Evolutionary conservation across 2,329 filamentous ascomycete species (phyloP), one percentile per base, ranked within the genome.

Genomic region (Ilyonectria robusta): DNA sequence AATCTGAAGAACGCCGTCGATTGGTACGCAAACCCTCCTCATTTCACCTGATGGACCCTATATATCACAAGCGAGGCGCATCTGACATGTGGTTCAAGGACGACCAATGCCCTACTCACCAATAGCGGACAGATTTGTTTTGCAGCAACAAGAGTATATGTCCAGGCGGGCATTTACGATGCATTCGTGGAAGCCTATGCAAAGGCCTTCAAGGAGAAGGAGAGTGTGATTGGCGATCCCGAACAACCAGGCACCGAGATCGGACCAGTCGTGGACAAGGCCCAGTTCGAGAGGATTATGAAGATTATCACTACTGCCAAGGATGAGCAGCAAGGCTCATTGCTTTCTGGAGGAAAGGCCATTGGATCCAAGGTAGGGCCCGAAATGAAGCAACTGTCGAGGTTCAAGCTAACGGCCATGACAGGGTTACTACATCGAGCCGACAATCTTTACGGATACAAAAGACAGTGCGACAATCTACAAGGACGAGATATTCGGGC

Each of bases 1-100:
- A 84, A 92, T 68, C 73, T 92, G 26, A 88, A 89, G 8, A 87
- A 89, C 72, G 88, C 90, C 2, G 89, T 92, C 44, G 90, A 84
- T 63, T 80, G 79, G 68, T 83, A 6, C 4, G 46, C 13, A 15
- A 13, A 23, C 15, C 23, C 7, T 21, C 26, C 46, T 84, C 72
- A 81, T 84, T 78, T 26, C 40, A n/a, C 13, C 13, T 26, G 44
- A 29, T 21, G n/a, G 6, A 19, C 21, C 10, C 13, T 23, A 26
- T 15, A 7, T 13, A 21, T 13, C 21, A 26, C 29, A 26, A 8
- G 5, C 15, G 31, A 44, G 17, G 40, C 17, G 17, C 40, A 44
- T 33, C 40, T 44, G 8, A 44, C 40, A n/a, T 6, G 17, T 10
- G n/a, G 2, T 44, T n/a, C 8, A 44, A 44, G 46, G 26, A 55